These are phyloP conservation scores for Rhynchosporium agropyri DNA, from an alignment of 2,329 filamentous ascomycete genomes.

Conservation along the genomic window DNA sequence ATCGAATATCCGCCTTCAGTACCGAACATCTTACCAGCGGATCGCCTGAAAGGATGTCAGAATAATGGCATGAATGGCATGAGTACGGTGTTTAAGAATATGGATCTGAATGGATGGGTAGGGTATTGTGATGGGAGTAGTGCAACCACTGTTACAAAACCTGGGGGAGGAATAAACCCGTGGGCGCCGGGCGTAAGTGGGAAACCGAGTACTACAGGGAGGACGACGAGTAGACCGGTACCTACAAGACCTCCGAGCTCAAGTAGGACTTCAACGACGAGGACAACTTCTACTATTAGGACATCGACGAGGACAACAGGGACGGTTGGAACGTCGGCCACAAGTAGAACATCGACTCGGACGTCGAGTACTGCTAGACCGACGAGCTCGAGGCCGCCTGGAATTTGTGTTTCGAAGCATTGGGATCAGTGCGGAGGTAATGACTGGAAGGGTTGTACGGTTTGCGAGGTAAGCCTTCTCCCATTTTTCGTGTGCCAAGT, in stretches of 20 bases:
- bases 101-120: slow-evolving; percentile 24
- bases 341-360: background rate
- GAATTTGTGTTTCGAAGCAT: slow-evolving; percentile 25
- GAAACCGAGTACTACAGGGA: background rate
- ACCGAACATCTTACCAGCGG: slow-evolving; percentile 4
- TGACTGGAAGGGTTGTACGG: slow-evolving; percentile 31
- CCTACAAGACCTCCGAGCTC: background rate
- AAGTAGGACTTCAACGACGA: background rate
- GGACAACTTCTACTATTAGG: background rate
- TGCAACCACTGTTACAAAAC: slow-evolving; percentile 24
- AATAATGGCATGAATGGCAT: slow-evolving; percentile 16
- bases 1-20: slow-evolving; percentile 65
- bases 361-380: slow-evolving; percentile 1
- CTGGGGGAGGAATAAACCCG: slow-evolving; percentile 21
- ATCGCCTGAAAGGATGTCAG: slow-evolving; percentile 8
- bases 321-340: background rate
- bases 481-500: background rate
- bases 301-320: background rate
- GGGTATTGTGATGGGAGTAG: slow-evolving; percentile 28
- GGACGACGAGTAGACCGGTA: background rate
- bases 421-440: slow-evolving; percentile 32
- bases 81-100: slow-evolving; percentile 26
- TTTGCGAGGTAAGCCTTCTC: slow-evolving; percentile 24
- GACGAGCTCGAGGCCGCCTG: background rate
- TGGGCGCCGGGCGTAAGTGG: background rate